Conservation (phyloP, 169 alveolate genomes). For the Eimeria sp. region DNA sequence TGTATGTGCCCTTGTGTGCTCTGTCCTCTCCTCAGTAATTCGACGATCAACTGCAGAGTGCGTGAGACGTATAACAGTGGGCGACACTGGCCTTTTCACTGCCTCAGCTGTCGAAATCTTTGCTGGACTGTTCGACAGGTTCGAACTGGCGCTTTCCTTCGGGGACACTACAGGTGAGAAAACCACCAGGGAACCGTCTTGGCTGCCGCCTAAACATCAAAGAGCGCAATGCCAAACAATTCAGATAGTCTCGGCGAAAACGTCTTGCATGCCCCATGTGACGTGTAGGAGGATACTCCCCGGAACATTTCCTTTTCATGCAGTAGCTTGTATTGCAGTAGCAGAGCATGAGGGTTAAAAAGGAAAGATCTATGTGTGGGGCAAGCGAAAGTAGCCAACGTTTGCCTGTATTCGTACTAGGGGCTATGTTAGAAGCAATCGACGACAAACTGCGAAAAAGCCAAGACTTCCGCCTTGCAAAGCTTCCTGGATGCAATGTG, state of each 20-base stretch:
- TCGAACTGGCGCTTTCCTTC: not conserved
- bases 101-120: not conserved
- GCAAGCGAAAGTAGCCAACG: not conserved
- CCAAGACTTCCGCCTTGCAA: constrained; percentile 39
- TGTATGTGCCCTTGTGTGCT: too few relatives aligned
- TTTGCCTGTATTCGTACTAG: constrained; percentile 11
- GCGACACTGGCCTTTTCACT: not conserved
- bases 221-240: not conserved
- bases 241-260: not conserved
- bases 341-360: not conserved
- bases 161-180: constrained; percentile 34
- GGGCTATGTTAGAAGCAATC: constrained; percentile 11
- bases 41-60: not conserved
- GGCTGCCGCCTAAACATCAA: constrained; percentile 28
- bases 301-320: not conserved
- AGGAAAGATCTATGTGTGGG: not conserved
- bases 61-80: not conserved
- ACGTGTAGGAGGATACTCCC: not conserved
- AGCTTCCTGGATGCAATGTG: constrained; percentile 25
- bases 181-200: constrained; percentile 12
- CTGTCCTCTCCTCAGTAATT: not conserved
- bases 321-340: not conserved
- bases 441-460: constrained; percentile 31
- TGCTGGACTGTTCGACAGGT: not conserved
- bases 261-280: not conserved